Evolutionary conservation across 495 filamentous ascomycete species (phyloP).

Genomic region (Platismatia glauca): DNA sequence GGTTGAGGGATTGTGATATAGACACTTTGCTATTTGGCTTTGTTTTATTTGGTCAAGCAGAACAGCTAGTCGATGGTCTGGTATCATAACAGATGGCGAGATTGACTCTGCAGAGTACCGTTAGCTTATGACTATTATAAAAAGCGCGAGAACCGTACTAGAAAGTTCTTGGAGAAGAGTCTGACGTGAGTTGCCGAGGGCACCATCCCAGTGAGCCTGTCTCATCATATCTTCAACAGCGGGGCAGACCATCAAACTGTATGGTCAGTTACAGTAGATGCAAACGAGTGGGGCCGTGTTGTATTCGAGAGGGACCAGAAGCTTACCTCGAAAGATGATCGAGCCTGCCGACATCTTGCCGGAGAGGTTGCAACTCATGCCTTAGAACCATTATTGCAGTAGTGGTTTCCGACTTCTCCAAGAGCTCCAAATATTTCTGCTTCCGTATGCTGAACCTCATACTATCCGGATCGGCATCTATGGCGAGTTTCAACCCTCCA

Average conservation of each 20-base stretch:
- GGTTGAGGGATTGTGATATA: conserved; percentile 77
- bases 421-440: conserved; percentile 89
- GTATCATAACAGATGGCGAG: conserved; percentile 96
- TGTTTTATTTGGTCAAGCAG: conserved; percentile 77
- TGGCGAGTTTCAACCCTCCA: conserved; percentile 41
- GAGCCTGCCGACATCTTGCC: conserved; percentile 64
- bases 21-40: conserved; percentile 69
- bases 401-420: conserved; percentile 65
- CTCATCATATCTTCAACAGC: conserved; percentile 66
- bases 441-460: conserved; percentile 76
- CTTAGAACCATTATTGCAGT: conserved; percentile 73
- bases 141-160: conserved; percentile 44
- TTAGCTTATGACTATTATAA: not conserved
- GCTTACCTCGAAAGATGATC: conserved; percentile 75
- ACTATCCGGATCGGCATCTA: conserved; percentile 48
- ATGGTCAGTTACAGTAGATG: conserved; percentile 13
- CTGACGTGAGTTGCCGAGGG: conserved; percentile 43
- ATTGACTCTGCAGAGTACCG: conserved; percentile 59
- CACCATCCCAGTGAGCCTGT: conserved; percentile 85
- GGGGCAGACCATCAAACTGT: conserved; percentile 78
- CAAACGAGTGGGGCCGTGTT: too few species aligned
- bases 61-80: conserved; percentile 79
- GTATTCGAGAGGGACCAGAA: not conserved
- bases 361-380: conserved; percentile 78
- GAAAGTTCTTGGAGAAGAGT: conserved; percentile 72